These are phyloP conservation scores for Phyllosticta ampelicida DNA, from an alignment of 2,329 filamentous ascomycete species.

Conservation along the genomic window DNA sequence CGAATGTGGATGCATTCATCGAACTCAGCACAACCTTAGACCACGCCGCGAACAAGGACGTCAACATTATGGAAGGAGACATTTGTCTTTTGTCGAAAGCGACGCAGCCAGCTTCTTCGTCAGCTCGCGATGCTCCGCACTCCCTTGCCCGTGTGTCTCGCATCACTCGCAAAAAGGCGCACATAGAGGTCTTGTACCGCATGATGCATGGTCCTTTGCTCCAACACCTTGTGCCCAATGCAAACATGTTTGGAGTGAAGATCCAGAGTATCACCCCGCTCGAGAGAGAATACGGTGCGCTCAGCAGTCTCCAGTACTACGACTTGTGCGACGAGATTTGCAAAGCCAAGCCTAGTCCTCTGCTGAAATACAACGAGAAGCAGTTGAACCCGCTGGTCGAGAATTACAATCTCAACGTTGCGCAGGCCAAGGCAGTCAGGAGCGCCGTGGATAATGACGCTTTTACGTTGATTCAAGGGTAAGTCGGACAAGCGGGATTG, in stretches of 20 bases:
- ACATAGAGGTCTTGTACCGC: conserved; percentile 76
- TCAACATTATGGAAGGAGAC: conserved; percentile 70
- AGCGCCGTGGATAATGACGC: conserved; percentile 93
- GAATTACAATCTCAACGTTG: conserved; percentile 76
- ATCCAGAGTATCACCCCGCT: conserved; percentile 90
- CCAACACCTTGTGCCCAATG: conserved; percentile 55
- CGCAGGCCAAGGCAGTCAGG: conserved; percentile 83
- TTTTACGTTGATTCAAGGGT: conserved; percentile 91
- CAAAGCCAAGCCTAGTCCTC: conserved; percentile 77
- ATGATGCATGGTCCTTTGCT: conserved; percentile 59
- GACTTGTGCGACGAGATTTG: conserved; percentile 90
- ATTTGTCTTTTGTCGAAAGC: conserved; percentile 75
- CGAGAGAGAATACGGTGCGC: conserved; percentile 86
- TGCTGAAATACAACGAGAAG: conserved; percentile 69
- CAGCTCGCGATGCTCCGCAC: conserved; percentile 50
- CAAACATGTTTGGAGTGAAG: conserved; percentile 63
- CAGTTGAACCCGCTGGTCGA: conserved; percentile 57
- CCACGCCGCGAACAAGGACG: conserved; percentile 56
- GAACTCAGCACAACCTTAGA: conserved; percentile 82
- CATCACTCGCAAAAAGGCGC: conserved; percentile 68
- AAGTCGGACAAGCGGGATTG: conserved; percentile 14
- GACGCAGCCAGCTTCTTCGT: conserved; percentile 54
- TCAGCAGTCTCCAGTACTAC: conserved; percentile 88
- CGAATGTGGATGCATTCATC: conserved; percentile 85
- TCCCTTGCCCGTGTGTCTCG: conserved; percentile 78